phyloP scores from a whole-genome alignment of 2,329 filamentous ascomycete species.

The Phialophora chinensis region DNA sequence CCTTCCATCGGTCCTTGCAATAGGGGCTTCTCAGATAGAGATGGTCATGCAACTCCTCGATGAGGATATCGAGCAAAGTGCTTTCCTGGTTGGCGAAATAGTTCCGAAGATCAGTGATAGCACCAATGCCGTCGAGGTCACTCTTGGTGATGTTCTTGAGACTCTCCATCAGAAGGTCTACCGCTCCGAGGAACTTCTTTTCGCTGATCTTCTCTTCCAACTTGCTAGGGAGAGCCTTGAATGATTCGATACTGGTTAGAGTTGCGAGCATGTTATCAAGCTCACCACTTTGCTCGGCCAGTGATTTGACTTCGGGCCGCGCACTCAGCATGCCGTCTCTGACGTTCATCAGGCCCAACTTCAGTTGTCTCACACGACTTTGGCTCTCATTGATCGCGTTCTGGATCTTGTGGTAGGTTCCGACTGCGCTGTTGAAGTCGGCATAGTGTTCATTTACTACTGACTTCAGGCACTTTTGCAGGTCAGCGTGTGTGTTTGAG shows the following conservation, averaged over 20 bases:
- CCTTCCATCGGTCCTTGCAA: conserved; percentile 94
- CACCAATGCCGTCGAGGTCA: conserved; percentile 89
- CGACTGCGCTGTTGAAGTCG: conserved; percentile 98
- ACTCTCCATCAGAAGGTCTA: conserved; percentile 88
- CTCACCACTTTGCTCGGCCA: conserved; percentile 83
- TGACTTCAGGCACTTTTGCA: conserved; percentile 90
- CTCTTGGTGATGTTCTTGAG: conserved; percentile 82
- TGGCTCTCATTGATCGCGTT: conserved; percentile 89
- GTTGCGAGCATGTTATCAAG: conserved; percentile 90
- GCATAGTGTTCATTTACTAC: conserved; percentile 99
- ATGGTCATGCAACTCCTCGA: conserved; percentile 98
- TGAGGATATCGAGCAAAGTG: conserved; percentile 86
- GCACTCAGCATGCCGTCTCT: conserved; percentile 82
- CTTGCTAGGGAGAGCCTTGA: conserved; percentile 87
- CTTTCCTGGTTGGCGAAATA: conserved; percentile 95
- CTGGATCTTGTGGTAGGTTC: conserved; percentile 98
- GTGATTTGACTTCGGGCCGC: conserved; percentile 87
- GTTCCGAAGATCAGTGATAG: conserved; percentile 79
- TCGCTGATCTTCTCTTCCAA: conserved; percentile 94
- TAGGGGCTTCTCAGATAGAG: conserved; percentile 97
- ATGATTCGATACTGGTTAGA: conserved; percentile 81
- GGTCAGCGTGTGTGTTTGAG: conserved; percentile 78
- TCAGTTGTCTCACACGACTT: conserved; percentile 78
- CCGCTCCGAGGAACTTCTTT: conserved; percentile 90
- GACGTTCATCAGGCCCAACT: conserved; percentile 79